Evolutionary conservation across 768 basidiomycete genomes (phyloP).

Genomic region (Kwoniella sp.): DNA sequence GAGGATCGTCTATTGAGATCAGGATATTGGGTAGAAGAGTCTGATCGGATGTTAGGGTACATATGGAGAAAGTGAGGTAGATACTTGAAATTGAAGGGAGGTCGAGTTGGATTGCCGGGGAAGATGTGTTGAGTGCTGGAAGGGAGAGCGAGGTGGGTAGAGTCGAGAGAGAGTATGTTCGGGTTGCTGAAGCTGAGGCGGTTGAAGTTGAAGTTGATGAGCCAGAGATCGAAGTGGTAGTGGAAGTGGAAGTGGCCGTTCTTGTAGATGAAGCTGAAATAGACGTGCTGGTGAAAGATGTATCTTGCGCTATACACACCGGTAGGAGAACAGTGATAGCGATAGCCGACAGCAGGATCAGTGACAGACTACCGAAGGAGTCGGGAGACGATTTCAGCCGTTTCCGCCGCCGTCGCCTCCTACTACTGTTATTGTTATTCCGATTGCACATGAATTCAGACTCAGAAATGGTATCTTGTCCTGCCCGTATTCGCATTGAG

Average conservation of each 20-base stretch:
- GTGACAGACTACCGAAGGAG: no score
- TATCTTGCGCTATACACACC: slow-evolving; percentile 6
- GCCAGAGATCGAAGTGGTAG: neutral
- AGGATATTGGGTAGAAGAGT: slow-evolving; percentile 35
- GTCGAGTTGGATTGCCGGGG: slow-evolving; percentile 24
- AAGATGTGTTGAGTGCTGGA: slow-evolving; percentile 33
- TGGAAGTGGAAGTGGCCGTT: slow-evolving; percentile 12
- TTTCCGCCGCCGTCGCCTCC: slow-evolving; percentile 7
- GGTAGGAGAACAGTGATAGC: neutral
- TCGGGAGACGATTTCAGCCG: neutral
- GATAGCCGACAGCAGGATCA: no score
- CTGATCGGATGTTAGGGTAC: slow-evolving; percentile 39
- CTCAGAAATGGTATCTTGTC: no score
- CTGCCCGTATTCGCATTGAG: no score
- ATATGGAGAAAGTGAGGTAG: slow-evolving; percentile 50
- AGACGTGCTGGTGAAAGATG: neutral
- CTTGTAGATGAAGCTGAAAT: neutral
- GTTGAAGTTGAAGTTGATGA: slow-evolving; percentile 12
- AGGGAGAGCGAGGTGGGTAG: slow-evolving; percentile 29
- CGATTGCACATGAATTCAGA: no score
- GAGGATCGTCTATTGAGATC: slow-evolving; percentile 26
- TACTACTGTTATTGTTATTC: neutral
- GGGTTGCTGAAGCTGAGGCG: slow-evolving; percentile 12
- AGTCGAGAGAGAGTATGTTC: slow-evolving; percentile 19
- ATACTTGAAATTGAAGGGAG: slow-evolving; percentile 28